Conservation (phyloP, 352 stramenopile species). For the Phytopythium kandeliae region DNA sequence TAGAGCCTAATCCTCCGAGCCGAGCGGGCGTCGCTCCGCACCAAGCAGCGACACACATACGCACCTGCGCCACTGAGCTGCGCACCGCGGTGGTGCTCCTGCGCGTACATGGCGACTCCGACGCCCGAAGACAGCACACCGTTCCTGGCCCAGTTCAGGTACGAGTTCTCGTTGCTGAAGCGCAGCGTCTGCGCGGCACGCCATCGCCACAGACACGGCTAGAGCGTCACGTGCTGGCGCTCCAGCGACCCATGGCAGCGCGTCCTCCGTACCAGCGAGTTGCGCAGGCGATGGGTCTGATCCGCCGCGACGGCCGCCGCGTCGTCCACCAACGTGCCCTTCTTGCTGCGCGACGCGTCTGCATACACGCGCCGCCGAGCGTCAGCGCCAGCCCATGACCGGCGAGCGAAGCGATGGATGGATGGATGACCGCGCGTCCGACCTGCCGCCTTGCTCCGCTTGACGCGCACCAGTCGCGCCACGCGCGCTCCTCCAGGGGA, state of each 20-base stretch:
- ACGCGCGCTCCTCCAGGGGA: conserved; percentile 21
- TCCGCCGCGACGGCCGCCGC: conserved; percentile 17
- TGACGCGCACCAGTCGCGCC: conserved; percentile 19
- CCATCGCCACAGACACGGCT: neutral
- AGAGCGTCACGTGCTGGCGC: neutral
- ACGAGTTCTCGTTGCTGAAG: conserved; percentile 88
- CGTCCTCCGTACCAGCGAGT: conserved; percentile 19
- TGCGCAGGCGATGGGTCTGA: conserved; percentile 22
- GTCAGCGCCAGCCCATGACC: neutral
- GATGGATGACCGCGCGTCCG: neutral
- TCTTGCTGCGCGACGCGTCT: conserved; percentile 21
- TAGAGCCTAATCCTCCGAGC: too few species aligned
- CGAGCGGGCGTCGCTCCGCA: too few species aligned
- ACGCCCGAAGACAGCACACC: conserved; percentile 77
- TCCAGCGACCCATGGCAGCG: neutral
- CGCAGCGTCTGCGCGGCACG: conserved; percentile 48
- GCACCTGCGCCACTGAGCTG: conserved; percentile 74
- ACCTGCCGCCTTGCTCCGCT: conserved; percentile 17
- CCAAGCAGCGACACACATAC: too few species aligned
- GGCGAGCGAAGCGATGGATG: too few species aligned
- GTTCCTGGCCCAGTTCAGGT: conserved; percentile 85
- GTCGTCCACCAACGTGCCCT: conserved; percentile 20
- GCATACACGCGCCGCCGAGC: neutral
- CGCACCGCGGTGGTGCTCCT: conserved; percentile 82
- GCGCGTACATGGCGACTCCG: conserved; percentile 84